Percentiles rank a stretch among this genome's conserved stretches.
Evolutionary conservation across 106 monocot species (phyloP).

Genomic region (Dioscorea zingiberensis): DNA sequence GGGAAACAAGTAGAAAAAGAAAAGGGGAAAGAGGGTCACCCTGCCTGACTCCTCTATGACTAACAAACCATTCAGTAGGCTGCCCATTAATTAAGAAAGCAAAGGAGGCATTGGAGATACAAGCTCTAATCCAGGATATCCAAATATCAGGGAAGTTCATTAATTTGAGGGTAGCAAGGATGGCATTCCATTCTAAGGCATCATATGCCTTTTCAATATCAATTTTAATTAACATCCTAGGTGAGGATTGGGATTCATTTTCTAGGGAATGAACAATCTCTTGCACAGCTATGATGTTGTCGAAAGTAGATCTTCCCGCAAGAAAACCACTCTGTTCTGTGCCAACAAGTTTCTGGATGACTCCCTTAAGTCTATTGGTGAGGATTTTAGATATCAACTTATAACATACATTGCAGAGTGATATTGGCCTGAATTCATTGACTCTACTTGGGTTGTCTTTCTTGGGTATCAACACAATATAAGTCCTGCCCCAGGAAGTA

Average conservation of each 20-base stretch:
- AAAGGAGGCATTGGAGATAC: no score
- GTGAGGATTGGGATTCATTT: no score
- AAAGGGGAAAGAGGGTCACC: no score
- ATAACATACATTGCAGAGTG: neutral
- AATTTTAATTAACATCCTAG: no score
- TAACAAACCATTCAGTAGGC: no score
- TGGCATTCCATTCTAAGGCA: no score
- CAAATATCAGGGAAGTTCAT: no score
- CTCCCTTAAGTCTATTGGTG: neutral
- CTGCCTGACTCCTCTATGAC: no score
- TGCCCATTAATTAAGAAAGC: no score
- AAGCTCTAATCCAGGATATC: no score
- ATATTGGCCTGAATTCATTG: neutral
- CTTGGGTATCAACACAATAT: neutral
- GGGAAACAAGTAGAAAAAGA: no score
- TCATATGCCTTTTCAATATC: neutral
- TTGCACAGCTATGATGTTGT: neutral
- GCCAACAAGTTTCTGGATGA: neutral
- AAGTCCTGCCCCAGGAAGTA: neutral
- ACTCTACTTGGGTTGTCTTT: neutral
- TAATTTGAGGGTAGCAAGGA: no score
- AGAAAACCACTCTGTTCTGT: neutral
- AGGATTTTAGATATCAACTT: neutral
- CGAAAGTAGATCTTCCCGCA: neutral
- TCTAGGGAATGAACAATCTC: neutral